Evolutionary conservation across 208 protist genomes (phyloP).

Genomic region (Leishmania guyanensis): DNA sequence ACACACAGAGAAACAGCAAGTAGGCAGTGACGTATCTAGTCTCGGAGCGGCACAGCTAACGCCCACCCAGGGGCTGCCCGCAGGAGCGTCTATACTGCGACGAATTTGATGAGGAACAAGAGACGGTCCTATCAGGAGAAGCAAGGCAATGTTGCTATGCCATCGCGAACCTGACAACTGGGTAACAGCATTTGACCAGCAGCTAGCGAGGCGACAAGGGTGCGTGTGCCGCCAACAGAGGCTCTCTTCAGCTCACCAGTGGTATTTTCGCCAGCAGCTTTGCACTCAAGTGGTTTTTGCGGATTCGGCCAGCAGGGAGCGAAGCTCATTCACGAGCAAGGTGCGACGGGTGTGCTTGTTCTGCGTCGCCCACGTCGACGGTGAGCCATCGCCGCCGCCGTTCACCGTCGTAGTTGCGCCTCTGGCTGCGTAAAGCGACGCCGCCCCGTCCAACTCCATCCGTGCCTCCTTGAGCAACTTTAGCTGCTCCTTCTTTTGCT

Average conservation of each 20-base stretch:
- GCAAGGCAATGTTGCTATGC: not conserved
- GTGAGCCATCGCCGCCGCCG: slow-evolving; percentile 3
- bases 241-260: too few species aligned
- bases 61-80: not conserved
- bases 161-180: not conserved
- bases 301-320: slow-evolving; percentile 59
- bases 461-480: slow-evolving; percentile 65
- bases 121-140: not conserved
- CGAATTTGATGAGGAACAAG: not conserved
- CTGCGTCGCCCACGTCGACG: not conserved
- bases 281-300: slow-evolving; percentile 15
- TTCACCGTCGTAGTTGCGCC: not conserved
- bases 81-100: not conserved
- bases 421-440: not conserved
- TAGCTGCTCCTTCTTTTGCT: slow-evolving; percentile 84
- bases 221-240: not conserved
- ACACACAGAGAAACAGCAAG: too few species aligned
- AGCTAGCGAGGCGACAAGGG: not conserved
- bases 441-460: slow-evolving; percentile 40
- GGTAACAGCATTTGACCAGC: not conserved
- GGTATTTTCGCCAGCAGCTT: not conserved
- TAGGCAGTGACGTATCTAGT: not conserved
- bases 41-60: not conserved
- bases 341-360: slow-evolving; percentile 56
- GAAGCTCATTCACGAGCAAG: slow-evolving; percentile 82